phyloP scores from a whole-genome alignment of 2,329 filamentous ascomycete species.

The Aspergillus brunneoviolaceus region DNA sequence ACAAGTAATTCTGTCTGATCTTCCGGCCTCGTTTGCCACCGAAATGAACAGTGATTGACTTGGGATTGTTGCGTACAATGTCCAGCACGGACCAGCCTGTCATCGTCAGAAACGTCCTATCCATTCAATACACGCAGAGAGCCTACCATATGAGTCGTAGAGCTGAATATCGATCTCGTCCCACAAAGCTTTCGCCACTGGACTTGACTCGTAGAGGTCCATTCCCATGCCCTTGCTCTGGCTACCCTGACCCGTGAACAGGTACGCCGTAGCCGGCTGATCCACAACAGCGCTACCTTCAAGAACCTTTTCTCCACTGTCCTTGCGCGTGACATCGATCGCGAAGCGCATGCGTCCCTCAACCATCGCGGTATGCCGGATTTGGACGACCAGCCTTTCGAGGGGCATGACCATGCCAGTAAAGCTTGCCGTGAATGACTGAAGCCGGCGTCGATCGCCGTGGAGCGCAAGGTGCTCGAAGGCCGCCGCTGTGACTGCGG shows the following conservation, averaged over 20 bases:
- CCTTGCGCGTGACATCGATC: conserved; percentile 87
- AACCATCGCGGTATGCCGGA: conserved; percentile 94
- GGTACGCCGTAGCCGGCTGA: conserved; percentile 89
- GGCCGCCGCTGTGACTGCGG: conserved; percentile 86
- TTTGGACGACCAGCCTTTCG: conserved; percentile 84
- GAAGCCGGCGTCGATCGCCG: conserved; percentile 79
- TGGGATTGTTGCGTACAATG: conserved; percentile 97
- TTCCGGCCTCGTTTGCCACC: conserved; percentile 91
- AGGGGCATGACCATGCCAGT: conserved; percentile 96
- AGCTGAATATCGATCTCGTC: conserved; percentile 93
- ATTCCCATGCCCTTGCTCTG: conserved; percentile 99
- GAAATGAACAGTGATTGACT: conserved; percentile 95
- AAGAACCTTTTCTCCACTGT: conserved; percentile 89
- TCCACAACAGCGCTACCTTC: conserved; percentile 92
- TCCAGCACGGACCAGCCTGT: conserved; percentile 82
- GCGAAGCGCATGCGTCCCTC: conserved; percentile 97
- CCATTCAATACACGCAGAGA: conserved; percentile 39
- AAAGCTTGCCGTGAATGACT: conserved; percentile 88
- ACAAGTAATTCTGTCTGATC: conserved; percentile 96
- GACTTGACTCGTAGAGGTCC: conserved; percentile 88
- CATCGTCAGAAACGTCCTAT: neutral
- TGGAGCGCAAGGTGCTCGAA: conserved; percentile 96
- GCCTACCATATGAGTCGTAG: conserved; percentile 81
- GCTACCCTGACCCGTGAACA: conserved; percentile 95
- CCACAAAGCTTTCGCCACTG: conserved; percentile 92